A percentile compares a stretch with the other conserved stretches of the same genome.
phyloP scores from a whole-genome alignment of 2,329 filamentous ascomycete genomes.

The Huntiella omanensis region DNA sequence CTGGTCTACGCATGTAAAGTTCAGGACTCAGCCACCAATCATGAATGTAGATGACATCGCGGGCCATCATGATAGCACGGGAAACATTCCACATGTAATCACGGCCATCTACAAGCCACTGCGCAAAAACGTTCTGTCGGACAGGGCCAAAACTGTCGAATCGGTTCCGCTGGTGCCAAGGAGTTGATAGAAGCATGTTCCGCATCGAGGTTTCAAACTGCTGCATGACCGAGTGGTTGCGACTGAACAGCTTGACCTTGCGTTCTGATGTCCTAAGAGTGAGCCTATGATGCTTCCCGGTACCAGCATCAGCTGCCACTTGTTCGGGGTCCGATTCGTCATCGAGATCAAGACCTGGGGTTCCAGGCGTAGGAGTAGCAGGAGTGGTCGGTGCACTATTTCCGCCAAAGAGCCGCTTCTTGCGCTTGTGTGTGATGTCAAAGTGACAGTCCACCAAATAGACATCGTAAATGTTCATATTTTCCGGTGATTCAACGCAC shows the following conservation, averaged over 20 bases:
- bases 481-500: slow-evolving; percentile 94
- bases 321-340: slow-evolving; percentile 10
- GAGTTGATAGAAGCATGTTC: slow-evolving; percentile 65
- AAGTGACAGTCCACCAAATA: slow-evolving; percentile 91
- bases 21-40: slow-evolving; percentile 99
- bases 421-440: slow-evolving; percentile 55
- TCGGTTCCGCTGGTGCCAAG: slow-evolving; percentile 67
- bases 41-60: slow-evolving; percentile 96
- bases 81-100: slow-evolving; percentile 99
- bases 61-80: slow-evolving; percentile 86
- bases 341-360: slow-evolving; percentile 2
- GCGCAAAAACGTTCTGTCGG: slow-evolving; percentile 67
- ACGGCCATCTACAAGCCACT: slow-evolving; percentile 90
- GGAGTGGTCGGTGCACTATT: slow-evolving; percentile 9
- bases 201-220: slow-evolving; percentile 90
- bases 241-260: slow-evolving; percentile 75
- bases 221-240: slow-evolving; percentile 71
- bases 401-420: slow-evolving; percentile 29
- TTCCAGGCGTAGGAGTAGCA: slow-evolving; percentile 1
- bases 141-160: slow-evolving; percentile 92
- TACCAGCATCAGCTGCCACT: slow-evolving; percentile 13
- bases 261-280: slow-evolving; percentile 83
- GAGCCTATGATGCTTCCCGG: slow-evolving; percentile 56
- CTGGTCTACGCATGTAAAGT: slow-evolving; percentile 81
- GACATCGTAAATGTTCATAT: slow-evolving; percentile 97